A percentile compares a stretch with the other conserved stretches of the same genome.
Evolutionary conservation across 73 alveolate genomes (phyloP).

Genomic region (Diophrys sp.): DNA sequence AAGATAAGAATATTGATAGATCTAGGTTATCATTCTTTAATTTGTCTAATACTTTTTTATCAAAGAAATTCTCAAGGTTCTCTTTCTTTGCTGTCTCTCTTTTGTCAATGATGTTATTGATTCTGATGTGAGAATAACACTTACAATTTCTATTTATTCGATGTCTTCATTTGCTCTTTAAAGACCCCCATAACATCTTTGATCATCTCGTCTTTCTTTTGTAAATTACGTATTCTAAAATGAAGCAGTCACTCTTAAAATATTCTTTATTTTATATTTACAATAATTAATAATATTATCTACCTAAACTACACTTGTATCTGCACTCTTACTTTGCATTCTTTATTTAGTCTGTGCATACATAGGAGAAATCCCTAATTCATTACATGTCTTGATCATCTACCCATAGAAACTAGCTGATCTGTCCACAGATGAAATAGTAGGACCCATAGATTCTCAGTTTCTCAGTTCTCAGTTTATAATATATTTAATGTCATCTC

Average conservation of each 20-base stretch:
- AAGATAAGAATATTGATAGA: constrained; percentile 12
- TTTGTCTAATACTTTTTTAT: not conserved
- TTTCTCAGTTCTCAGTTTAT: too few species aligned
- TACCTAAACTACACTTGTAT: not conserved
- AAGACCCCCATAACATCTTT: not conserved
- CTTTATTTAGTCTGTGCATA: not conserved
- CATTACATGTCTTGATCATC: not conserved
- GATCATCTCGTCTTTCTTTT: not conserved
- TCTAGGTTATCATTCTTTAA: not conserved
- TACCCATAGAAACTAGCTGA: not conserved
- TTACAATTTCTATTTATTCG: not conserved
- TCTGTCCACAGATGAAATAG: not conserved
- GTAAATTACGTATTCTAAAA: too few species aligned
- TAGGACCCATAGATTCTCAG: too few species aligned
- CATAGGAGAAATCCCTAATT: not conserved
- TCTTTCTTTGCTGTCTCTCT: not conserved
- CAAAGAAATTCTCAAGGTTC: not conserved
- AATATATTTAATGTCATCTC: too few species aligned
- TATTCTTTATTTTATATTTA: too few species aligned
- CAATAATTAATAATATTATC: not conserved
- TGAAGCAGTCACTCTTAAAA: too few species aligned
- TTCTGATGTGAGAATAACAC: too few species aligned
- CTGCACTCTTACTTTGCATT: not conserved
- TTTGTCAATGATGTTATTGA: not conserved
- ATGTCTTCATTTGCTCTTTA: not conserved